A percentile compares a stretch with the other conserved stretches of the same genome.
Evolutionary conservation across 2,329 filamentous ascomycete genomes (phyloP).

Genomic region (Stenocarpella maydis): DNA sequence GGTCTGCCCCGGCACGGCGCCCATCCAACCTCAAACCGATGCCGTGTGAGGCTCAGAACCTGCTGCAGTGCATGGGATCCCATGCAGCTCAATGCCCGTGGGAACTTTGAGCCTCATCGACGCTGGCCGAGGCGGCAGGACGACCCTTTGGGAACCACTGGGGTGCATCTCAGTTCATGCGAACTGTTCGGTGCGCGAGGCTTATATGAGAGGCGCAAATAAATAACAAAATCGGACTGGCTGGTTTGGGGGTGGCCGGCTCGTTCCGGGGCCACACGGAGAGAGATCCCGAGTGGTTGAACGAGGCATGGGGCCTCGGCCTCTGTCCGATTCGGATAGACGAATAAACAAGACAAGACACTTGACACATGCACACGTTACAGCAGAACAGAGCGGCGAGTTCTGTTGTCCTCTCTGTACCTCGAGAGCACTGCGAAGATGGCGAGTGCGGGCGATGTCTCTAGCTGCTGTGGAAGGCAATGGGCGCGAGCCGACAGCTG

Average conservation of each 20-base stretch:
- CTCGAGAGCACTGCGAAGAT: no score
- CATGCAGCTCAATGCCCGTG: constrained; percentile 13
- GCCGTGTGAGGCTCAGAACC: constrained; percentile 29
- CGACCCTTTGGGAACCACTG: background rate
- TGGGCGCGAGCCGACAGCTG: background rate
- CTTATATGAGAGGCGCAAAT: background rate
- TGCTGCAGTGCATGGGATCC: constrained; percentile 23
- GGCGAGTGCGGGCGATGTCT: no score
- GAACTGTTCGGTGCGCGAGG: background rate
- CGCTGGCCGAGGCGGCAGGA: constrained; percentile 9
- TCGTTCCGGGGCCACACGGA: constrained; percentile 12
- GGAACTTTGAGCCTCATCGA: constrained; percentile 28
- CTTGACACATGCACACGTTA: constrained; percentile 19
- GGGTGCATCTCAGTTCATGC: constrained; percentile 13
- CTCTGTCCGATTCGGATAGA: constrained; percentile 8
- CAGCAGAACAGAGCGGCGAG: constrained; percentile 9
- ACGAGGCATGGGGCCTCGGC: background rate
- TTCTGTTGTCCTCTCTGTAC: no score
- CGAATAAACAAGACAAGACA: constrained; percentile 16
- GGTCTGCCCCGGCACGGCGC: constrained; percentile 1
- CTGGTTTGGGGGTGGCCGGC: constrained; percentile 11
- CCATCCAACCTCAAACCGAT: constrained; percentile 27
- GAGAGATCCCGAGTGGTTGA: constrained; percentile 1
- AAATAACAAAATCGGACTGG: background rate
- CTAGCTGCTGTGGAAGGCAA: no score